Evolutionary conservation across 2,329 filamentous ascomycete genomes (phyloP), one percentile per base, ranked within the genome.

Genomic region (Metarhizium guizhouense): DNA sequence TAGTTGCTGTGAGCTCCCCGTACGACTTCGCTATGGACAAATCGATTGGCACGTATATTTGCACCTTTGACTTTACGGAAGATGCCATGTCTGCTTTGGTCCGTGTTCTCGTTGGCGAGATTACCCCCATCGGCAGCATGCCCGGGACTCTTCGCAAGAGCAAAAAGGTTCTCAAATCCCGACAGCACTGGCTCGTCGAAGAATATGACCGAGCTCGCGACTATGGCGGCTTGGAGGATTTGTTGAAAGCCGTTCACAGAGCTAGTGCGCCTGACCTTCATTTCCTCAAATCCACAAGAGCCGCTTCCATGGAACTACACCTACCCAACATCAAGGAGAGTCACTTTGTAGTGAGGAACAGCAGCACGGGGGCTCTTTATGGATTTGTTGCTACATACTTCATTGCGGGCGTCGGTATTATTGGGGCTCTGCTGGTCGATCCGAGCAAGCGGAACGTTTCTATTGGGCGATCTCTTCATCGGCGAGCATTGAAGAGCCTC

Each of bases 1-100:
- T 96, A 3, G 87, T 96, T 7, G 88, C 93, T 1, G 92, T 95
- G 62, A 96, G 91, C 71, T 96, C 92, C 1, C 93, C 93, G 0
- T 97, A 96, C 69, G 93, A 97, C 69, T 97, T 97, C 68, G 91
- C 90, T 48, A 91, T 93, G 81, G 93, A 97, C 65, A 87, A 87
- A 60, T 85, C 85, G 1, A 93, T 97, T 45, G 88, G 89, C 6
- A 96, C 92, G 1, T 96, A 96, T 64, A 81, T 97, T 45, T 96
- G 93, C 74, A 96, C 92, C 0, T 96, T 95, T 69, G 92, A 96
- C 72, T 96, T 96, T 65, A 96, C 93, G 0, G 93, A 96, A 64
- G 93, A 88, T 7, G 91, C 93, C 18, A 83, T 96, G 74, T 85
- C 87, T 58, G 89, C 91, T 1, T 75, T 96, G 4, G 90, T 95